These are phyloP conservation scores for Spizellomyces sp. DNA, from an alignment of 192 early-diverging fungal genomes.

Conservation along the genomic window DNA sequence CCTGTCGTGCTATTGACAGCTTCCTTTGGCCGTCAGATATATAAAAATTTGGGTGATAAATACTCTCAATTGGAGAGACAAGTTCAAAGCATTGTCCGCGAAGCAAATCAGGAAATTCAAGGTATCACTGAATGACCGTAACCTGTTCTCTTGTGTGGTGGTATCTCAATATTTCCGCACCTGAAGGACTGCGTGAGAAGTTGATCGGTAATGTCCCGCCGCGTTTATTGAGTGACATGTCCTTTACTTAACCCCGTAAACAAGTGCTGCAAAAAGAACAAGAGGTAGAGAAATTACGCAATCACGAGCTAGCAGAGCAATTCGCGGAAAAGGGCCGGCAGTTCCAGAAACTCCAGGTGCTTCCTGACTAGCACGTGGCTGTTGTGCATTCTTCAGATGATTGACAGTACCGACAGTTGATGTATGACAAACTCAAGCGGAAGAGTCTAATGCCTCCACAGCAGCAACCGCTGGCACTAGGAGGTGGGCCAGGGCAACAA, in stretches of 20 bases:
- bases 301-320: constrained; percentile 43
- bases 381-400: neutral
- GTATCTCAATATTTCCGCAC: neutral
- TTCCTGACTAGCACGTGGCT: neutral
- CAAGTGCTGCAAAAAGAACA: constrained; percentile 33
- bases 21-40: constrained; percentile 14
- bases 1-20: neutral
- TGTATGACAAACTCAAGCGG: constrained; percentile 51
- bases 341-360: constrained; percentile 48
- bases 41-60: constrained; percentile 41
- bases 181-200: constrained; percentile 37
- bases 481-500: no score
- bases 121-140: constrained; percentile 6
- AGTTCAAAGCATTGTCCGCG: constrained; percentile 39
- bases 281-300: constrained; percentile 41
- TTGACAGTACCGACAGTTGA: constrained; percentile 2
- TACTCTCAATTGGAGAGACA: constrained; percentile 40
- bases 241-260: neutral
- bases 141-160: neutral
- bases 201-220: constrained; percentile 6
- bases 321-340: constrained; percentile 43
- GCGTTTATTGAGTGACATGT: neutral
- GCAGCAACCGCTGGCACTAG: no score
- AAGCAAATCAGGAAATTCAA: constrained; percentile 50
- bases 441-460: constrained; percentile 10